A percentile compares a stretch with the other conserved stretches of the same genome.
Conservation (phyloP, 2,329 filamentous ascomycete species). For the Epichloe bromicola region DNA sequence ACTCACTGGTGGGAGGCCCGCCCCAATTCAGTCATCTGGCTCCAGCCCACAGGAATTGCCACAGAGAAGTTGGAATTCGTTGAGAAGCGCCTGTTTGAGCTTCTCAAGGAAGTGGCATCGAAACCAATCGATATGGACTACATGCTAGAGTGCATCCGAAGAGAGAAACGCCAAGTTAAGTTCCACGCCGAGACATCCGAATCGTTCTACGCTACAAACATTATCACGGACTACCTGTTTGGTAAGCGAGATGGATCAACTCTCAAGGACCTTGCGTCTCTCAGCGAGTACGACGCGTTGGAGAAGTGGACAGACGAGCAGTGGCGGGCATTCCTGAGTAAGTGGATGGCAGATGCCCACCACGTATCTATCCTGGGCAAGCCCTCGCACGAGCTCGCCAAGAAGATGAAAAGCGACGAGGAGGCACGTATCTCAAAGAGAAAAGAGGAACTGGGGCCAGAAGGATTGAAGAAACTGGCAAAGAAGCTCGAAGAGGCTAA, state of each 20-base stretch:
- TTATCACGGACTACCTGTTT: slow-evolving; percentile 89
- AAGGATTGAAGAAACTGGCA: slow-evolving; percentile 63
- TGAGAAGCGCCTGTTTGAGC: slow-evolving; percentile 71
- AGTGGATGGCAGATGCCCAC: slow-evolving; percentile 73
- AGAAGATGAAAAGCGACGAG: slow-evolving; percentile 71
- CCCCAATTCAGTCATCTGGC: slow-evolving; percentile 71
- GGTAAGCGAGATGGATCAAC: slow-evolving; percentile 74
- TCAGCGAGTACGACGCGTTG: slow-evolving; percentile 53
- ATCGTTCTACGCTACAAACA: slow-evolving; percentile 67
- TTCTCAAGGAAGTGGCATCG: slow-evolving; percentile 67
- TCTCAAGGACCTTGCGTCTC: slow-evolving; percentile 43
- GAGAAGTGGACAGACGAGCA: slow-evolving; percentile 70
- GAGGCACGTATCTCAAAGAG: slow-evolving; percentile 65
- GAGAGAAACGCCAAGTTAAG: slow-evolving; percentile 70
- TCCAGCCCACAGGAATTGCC: slow-evolving; percentile 75
- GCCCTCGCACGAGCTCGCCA: slow-evolving; percentile 67
- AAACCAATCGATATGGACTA: slow-evolving; percentile 84
- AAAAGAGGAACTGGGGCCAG: slow-evolving; percentile 65
- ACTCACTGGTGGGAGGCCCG: slow-evolving; percentile 67
- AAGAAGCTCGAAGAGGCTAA: slow-evolving; percentile 73
- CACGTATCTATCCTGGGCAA: slow-evolving; percentile 83
- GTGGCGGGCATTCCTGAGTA: slow-evolving; percentile 71
- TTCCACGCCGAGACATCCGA: slow-evolving; percentile 73
- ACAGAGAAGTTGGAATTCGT: slow-evolving; percentile 75
- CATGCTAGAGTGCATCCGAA: slow-evolving; percentile 71